Evolutionary conservation across 2,329 filamentous ascomycete genomes (phyloP).

Genomic region (Eutypa lata): DNA sequence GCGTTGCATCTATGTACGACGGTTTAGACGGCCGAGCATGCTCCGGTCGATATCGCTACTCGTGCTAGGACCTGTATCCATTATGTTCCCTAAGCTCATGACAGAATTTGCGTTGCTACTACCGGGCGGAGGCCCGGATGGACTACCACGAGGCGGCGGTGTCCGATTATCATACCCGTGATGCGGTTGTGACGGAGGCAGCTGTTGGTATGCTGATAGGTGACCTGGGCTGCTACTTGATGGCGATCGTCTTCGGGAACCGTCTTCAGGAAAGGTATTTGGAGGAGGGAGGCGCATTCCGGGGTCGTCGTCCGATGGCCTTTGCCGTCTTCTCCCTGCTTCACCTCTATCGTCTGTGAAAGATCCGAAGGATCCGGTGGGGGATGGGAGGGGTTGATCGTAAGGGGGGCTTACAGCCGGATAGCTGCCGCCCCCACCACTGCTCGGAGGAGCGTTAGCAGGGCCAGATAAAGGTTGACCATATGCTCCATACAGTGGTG

Average conservation of each 20-base stretch:
- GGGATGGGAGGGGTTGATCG: slow-evolving; percentile 32
- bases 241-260: slow-evolving; percentile 49
- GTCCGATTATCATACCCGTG: slow-evolving; percentile 33
- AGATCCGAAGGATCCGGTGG: slow-evolving; percentile 32
- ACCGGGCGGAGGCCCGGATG: slow-evolving; percentile 30
- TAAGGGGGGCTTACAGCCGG: slow-evolving; percentile 18
- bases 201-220: slow-evolving; percentile 36
- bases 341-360: slow-evolving; percentile 34
- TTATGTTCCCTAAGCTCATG: slow-evolving; percentile 52
- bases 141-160: slow-evolving; percentile 37
- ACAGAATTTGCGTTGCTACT: slow-evolving; percentile 41
- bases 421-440: slow-evolving; percentile 10
- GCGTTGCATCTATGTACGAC: slow-evolving; percentile 22
- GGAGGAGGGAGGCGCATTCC: slow-evolving; percentile 45
- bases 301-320: slow-evolving; percentile 31
- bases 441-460: slow-evolving; percentile 16
- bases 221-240: slow-evolving; percentile 47
- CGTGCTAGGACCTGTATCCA: slow-evolving; percentile 38
- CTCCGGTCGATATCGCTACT: slow-evolving; percentile 51
- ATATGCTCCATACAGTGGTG: slow-evolving; percentile 55
- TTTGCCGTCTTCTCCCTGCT: slow-evolving; percentile 32
- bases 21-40: slow-evolving; percentile 53
- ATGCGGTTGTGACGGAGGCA: slow-evolving; percentile 21
- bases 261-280: slow-evolving; percentile 42
- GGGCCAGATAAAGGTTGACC: slow-evolving; percentile 48